Evolutionary conservation across 257 asterid species (phyloP), one percentile per base, ranked within the genome.

Genomic region (Gentiana straminea): DNA sequence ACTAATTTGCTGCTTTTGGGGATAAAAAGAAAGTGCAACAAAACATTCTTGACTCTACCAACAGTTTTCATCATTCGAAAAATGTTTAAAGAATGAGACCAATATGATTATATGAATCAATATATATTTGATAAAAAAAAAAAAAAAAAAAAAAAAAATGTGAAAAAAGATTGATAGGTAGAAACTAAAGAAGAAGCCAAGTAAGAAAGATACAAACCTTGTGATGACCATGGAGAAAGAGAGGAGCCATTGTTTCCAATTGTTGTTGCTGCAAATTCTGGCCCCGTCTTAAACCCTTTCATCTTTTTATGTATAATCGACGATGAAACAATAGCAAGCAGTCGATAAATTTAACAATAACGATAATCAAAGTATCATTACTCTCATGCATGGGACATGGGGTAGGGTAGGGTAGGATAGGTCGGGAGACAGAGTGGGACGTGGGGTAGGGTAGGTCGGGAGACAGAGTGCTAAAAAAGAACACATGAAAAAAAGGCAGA

Each of bases 151-250:
- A 53, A 5, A 10, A 5, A 41, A 39, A 41, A 41, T 41, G 46
- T 41, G 46, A 1, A 8, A 2, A 7, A 33, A 47, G 7, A 54
- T 5, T 24, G 11, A 24, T 41, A 41, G 46, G 2, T 41, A 3
- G 46, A 10, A 41, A 41, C 7, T 41, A 41, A 41, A 41, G 46
- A 10, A 41, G 1, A 41, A 5, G 51, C 10, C 3, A 33, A 34
- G 36, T 37, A 24, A 36, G 51, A 13, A 44, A 66, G 62, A 71
- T 53, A 59, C 13, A 57, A 44, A 84, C 94, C 95, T 78, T 72
- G 80, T 47, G 95, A 84, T 15, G 95, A 79, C 90, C 97, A 80
- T 7, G 94, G 93, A 64, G 94, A 89, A 68, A 73, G 76, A 59
- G 79, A 73, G 12, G 83, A 69, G 53, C 85, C 84, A 13, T 84